Conservation (phyloP, 2,329 filamentous ascomycete genomes). For the Macrophomina tecta region DNA sequence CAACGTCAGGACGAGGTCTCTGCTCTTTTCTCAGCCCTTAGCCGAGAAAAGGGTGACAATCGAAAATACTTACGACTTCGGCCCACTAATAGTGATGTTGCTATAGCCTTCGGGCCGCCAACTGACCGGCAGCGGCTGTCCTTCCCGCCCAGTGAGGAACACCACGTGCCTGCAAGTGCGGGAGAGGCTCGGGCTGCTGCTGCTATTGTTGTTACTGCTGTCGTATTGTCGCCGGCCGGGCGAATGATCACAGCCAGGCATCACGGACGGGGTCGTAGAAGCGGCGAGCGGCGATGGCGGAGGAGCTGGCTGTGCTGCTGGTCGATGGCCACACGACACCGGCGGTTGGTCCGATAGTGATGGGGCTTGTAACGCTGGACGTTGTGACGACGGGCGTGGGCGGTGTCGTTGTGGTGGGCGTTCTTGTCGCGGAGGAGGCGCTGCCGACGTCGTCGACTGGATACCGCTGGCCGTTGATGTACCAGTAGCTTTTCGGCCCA, state of each 20-base stretch:
- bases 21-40: no score
- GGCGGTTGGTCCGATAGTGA: background rate
- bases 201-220: background rate
- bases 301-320: background rate
- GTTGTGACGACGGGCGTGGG: background rate
- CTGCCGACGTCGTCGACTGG: background rate
- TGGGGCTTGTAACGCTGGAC: background rate
- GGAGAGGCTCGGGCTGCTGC: background rate
- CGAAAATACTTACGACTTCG: no score
- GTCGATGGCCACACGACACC: no score
- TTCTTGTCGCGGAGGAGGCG: background rate
- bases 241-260: background rate
- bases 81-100: no score
- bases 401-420: background rate
- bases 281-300: background rate
- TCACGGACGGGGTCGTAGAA: background rate
- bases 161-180: background rate
- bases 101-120: no score
- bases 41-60: no score
- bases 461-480: background rate
- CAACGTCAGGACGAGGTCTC: no score
- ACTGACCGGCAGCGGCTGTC: no score
- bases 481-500: background rate
- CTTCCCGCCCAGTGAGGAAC: no score
- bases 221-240: background rate